Evolutionary conservation across 1,284 basidiomycete genomes (phyloP).

Genomic region (Naganishia albida): DNA sequence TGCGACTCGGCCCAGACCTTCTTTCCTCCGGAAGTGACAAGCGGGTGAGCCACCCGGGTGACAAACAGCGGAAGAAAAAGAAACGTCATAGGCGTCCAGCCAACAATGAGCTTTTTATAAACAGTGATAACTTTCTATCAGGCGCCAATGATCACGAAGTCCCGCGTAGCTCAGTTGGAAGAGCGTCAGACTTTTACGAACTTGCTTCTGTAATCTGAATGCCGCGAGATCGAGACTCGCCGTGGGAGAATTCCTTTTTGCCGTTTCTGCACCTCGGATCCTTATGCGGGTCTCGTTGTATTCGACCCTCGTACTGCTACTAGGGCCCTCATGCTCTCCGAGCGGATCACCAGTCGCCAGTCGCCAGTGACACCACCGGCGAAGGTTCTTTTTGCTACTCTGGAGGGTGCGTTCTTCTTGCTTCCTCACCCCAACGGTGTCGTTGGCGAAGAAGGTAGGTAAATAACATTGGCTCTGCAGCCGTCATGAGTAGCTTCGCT

Average conservation of each 20-base stretch:
- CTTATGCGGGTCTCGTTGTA: background rate
- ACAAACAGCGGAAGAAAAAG: background rate
- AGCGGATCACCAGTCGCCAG: no score
- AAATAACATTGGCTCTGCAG: no score
- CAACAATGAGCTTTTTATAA: background rate
- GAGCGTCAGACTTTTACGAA: slow-evolving; percentile 31
- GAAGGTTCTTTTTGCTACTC: no score
- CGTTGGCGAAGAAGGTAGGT: no score
- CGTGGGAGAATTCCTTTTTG: slow-evolving; percentile 27
- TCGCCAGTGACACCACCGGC: no score
- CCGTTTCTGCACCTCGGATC: background rate
- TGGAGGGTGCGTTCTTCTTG: no score
- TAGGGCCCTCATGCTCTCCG: no score
- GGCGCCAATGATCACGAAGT: background rate
- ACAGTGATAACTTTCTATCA: background rate
- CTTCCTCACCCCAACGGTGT: no score
- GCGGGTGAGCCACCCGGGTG: no score
- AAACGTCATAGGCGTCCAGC: background rate
- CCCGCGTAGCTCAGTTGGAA: slow-evolving; percentile 31
- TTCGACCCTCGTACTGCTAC: background rate
- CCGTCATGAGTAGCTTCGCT: no score
- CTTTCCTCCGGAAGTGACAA: background rate
- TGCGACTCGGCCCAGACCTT: background rate
- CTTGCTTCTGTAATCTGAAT: slow-evolving; percentile 21
- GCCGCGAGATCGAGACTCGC: slow-evolving; percentile 29